These are phyloP conservation scores for Cryptococcus floricola DNA, from an alignment of 1,284 basidiomycete species.

Conservation along the genomic window DNA sequence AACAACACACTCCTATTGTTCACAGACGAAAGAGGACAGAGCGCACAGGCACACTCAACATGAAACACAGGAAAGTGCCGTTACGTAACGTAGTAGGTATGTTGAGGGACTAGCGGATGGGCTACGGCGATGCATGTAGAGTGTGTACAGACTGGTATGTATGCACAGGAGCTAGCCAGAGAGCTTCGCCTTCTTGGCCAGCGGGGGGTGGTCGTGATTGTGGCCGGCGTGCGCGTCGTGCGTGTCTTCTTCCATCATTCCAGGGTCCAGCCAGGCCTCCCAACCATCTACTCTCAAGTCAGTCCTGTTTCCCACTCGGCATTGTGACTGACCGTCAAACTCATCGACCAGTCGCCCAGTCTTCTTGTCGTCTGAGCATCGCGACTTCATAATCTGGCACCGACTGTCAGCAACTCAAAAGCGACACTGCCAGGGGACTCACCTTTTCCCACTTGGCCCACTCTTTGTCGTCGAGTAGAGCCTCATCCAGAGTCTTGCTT, in stretches of 20 bases:
- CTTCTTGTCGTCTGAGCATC: slow-evolving; percentile 31
- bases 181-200: slow-evolving; percentile 8
- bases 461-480: slow-evolving; percentile 48
- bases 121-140: too few species aligned
- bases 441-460: slow-evolving; percentile 46
- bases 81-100: too few species aligned
- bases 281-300: slow-evolving; percentile 27
- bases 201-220: background rate
- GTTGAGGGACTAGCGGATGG: too few species aligned
- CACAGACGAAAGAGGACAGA: too few species aligned
- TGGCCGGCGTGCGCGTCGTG: slow-evolving; percentile 1
- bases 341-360: slow-evolving; percentile 38
- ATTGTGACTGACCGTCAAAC: slow-evolving; percentile 41
- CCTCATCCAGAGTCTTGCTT: slow-evolving; percentile 42
- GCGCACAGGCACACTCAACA: too few species aligned
- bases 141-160: too few species aligned
- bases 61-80: too few species aligned
- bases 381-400: slow-evolving; percentile 42
- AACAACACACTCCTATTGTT: too few species aligned
- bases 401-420: background rate
- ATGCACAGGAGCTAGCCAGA: background rate
- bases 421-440: background rate
- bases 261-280: slow-evolving; percentile 46
- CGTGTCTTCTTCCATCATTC: slow-evolving; percentile 14
- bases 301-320: background rate